phyloP scores from a whole-genome alignment of 768 basidiomycete species.

The Suillus placidus region DNA sequence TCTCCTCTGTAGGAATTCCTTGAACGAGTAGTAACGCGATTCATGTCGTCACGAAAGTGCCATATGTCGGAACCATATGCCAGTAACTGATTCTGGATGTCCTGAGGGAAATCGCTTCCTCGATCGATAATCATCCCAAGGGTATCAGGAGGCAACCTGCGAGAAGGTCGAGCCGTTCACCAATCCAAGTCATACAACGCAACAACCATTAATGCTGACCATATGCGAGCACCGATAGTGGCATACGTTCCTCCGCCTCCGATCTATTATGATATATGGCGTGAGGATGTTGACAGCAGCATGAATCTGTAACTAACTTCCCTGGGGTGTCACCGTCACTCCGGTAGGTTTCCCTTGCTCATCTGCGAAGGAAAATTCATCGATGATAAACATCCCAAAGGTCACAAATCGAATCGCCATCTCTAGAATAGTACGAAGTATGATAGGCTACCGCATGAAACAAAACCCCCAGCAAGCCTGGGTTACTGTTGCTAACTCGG shows the following conservation, averaged over 20 bases:
- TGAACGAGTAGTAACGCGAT: slow-evolving; percentile 66
- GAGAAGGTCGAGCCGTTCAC: neutral
- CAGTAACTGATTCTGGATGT: slow-evolving; percentile 56
- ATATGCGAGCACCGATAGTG: slow-evolving; percentile 78
- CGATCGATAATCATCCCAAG: slow-evolving; percentile 86
- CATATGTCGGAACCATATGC: slow-evolving; percentile 77
- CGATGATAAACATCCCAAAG: slow-evolving; percentile 92
- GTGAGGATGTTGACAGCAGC: slow-evolving; percentile 9
- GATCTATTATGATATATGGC: slow-evolving; percentile 50
- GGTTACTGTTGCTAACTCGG: neutral
- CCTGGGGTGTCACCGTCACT: slow-evolving; percentile 52
- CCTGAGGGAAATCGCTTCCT: slow-evolving; percentile 72
- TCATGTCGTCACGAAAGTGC: slow-evolving; percentile 65
- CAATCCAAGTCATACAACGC: neutral
- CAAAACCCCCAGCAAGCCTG: slow-evolving; percentile 17
- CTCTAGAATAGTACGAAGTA: neutral
- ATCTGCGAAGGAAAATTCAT: slow-evolving; percentile 70
- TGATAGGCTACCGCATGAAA: neutral
- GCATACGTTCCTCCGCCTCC: slow-evolving; percentile 91
- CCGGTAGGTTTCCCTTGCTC: slow-evolving; percentile 55
- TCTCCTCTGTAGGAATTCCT: slow-evolving; percentile 78
- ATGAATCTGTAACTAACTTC: slow-evolving; percentile 26
- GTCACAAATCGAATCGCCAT: slow-evolving; percentile 50
- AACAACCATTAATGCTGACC: slow-evolving; percentile 42
- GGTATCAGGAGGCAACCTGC: slow-evolving; percentile 63